phyloP scores from a whole-genome alignment of 225 moss, liverwort and hornwort genomes.

The Sphagnum tenellum region DNA sequence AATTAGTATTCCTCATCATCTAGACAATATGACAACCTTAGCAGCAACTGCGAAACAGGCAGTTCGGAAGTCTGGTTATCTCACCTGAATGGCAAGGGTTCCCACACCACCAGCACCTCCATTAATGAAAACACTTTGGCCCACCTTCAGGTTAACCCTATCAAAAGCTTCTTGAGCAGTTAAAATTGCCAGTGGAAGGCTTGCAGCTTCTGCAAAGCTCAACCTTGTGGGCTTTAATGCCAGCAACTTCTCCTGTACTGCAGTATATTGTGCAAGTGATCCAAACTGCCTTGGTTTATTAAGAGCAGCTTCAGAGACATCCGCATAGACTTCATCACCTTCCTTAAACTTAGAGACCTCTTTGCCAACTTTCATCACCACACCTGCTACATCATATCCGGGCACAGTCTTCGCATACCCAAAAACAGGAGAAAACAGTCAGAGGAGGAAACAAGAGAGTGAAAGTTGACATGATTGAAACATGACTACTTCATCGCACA shows the following conservation, averaged over 20 bases:
- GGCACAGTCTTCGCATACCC: conserved; percentile 55
- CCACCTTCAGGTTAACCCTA: conserved; percentile 50
- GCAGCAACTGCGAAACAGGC: no score
- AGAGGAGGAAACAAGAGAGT: no score
- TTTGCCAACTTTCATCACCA: conserved; percentile 57
- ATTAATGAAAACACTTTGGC: conserved; percentile 50
- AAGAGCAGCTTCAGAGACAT: conserved; percentile 38
- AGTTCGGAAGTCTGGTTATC: not conserved
- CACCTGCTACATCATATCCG: conserved; percentile 76
- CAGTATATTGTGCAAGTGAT: conserved; percentile 56
- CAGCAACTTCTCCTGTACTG: conserved; percentile 69
- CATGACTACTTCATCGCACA: no score
- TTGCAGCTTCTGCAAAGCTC: conserved; percentile 70
- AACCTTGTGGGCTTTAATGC: conserved; percentile 59
- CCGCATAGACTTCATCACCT: conserved; percentile 73
- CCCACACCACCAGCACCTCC: conserved; percentile 91
- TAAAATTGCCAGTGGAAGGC: conserved; percentile 54
- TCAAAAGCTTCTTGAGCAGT: conserved; percentile 75
- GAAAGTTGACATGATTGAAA: no score
- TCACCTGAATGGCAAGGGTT: conserved; percentile 71
- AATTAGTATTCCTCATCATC: no score
- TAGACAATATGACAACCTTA: no score
- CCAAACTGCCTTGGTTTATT: conserved; percentile 58
- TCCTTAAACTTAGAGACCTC: conserved; percentile 70
- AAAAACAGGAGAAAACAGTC: not conserved